Base-by-base conservation (phyloP, 2,329 filamentous ascomycete species). In the Beauveria bassiana region DNA sequence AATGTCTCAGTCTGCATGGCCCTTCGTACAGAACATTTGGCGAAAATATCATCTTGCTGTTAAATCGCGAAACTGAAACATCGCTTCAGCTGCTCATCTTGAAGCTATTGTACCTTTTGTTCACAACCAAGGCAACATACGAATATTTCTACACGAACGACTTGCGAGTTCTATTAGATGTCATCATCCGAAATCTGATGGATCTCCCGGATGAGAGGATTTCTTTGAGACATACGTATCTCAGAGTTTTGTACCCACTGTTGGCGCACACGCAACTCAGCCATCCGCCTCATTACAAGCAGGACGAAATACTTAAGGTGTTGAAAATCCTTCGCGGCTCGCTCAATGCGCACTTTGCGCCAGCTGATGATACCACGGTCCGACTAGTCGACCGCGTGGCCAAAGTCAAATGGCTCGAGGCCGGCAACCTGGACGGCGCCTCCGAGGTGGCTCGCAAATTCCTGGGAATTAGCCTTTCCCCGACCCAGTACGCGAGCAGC, bases 91-190 rank as follows among this genome's bases (percentile, higher is more conserved):
- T 99, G 28, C 83, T 99, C n/a, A 98, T 98, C 63, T 81, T 99
- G 47, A 99, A 99, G 75, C 84, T 97, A 5, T 80, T 99, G 31
- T 99, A 98, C 74, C 85, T 99, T 42, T 82, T 99, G 10, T 99
- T 99, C 75, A 96, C 93, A 5, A 98, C 91, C 10, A 86, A 86
- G 61, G 85, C 89, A 18, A 99, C 95, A 0, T 91, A 95, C 73
- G 95, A 99, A 75, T 99, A 98, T 75, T 99, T 99, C 71, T 99
- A 98, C 74, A 97, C 92, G 31, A 99, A 99, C 71, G 95, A 99
- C 70, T 81, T 99, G 34, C 90, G 91, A 62, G 95, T 99, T 5
- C 83, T 99, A 18, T 82, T 98, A 52, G 95, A 99, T 70, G 95
- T 99, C 65, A 92, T 99, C 62, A 91, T 99, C 64, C 90, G 95